Conservation (phyloP, 2,329 filamentous ascomycete genomes). For the Alternaria angustiovoidea region DNA sequence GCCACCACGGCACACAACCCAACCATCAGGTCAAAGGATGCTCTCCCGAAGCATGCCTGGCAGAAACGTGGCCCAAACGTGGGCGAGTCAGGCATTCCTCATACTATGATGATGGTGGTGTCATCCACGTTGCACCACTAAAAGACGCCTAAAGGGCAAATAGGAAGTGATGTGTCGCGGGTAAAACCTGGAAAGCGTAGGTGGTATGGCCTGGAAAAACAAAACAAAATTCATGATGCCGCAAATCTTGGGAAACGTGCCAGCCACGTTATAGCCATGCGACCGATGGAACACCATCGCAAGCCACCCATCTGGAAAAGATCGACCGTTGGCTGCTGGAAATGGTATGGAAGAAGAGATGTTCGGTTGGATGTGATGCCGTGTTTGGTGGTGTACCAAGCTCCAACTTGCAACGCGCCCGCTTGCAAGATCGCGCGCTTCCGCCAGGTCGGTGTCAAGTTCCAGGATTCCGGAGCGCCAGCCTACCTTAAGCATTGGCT, state of each 20-base stretch:
- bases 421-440: slow-evolving; percentile 17
- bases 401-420: slow-evolving; percentile 15
- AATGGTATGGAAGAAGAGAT: slow-evolving; percentile 31
- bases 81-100: slow-evolving; percentile 1
- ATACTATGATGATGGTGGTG: slow-evolving; percentile 5
- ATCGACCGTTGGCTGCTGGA: slow-evolving; percentile 40
- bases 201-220: slow-evolving; percentile 24
- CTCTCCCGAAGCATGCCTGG: slow-evolving; percentile 4
- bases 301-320: slow-evolving; percentile 47
- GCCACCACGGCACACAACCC: slow-evolving; percentile 14
- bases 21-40: slow-evolving; percentile 1
- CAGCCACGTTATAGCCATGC: slow-evolving; percentile 40
- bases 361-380: slow-evolving; percentile 22
- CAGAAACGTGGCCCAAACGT: not conserved
- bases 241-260: slow-evolving; percentile 34
- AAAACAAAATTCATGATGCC: slow-evolving; percentile 23
- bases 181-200: slow-evolving; percentile 14
- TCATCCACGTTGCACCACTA: slow-evolving; percentile 18
- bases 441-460: slow-evolving; percentile 4
- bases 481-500: slow-evolving; percentile 39
- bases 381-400: slow-evolving; percentile 22
- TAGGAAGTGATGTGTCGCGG: slow-evolving; percentile 16
- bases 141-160: slow-evolving; percentile 14
- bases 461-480: slow-evolving; percentile 18
- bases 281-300: slow-evolving; percentile 34